Evolutionary conservation across 2,329 filamentous ascomycete genomes (phyloP).

Genomic region (Aspergillus ochraceus): DNA sequence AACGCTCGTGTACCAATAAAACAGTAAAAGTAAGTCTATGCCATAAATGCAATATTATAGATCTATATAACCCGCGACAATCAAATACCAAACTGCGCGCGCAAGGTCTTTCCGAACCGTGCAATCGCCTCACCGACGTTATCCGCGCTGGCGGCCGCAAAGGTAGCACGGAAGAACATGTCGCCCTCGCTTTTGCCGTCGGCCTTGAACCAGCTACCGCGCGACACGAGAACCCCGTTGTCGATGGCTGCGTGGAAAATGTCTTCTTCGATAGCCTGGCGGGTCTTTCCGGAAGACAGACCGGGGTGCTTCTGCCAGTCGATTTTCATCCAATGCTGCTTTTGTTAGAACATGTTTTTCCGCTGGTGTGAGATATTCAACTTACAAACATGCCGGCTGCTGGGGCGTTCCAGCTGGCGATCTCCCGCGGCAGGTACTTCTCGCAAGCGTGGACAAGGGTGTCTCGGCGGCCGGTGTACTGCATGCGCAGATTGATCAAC

Average conservation of each 20-base stretch:
- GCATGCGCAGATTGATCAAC: slow-evolving; percentile 76
- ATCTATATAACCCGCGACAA: neutral
- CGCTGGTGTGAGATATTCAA: slow-evolving; percentile 25
- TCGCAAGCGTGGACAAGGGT: slow-evolving; percentile 78
- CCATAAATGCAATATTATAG: neutral
- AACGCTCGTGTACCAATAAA: neutral
- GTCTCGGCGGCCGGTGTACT: slow-evolving; percentile 80
- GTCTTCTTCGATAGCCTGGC: slow-evolving; percentile 69
- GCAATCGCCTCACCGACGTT: slow-evolving; percentile 71
- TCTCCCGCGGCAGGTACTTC: slow-evolving; percentile 67
- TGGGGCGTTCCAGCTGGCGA: slow-evolving; percentile 78
- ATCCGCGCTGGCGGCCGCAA: slow-evolving; percentile 72
- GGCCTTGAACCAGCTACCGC: slow-evolving; percentile 89
- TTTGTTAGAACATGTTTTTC: neutral
- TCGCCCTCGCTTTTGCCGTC: slow-evolving; percentile 62
- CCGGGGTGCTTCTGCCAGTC: slow-evolving; percentile 49
- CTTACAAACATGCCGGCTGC: slow-evolving; percentile 92
- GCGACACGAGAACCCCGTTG: slow-evolving; percentile 75
- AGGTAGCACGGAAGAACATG: slow-evolving; percentile 88
- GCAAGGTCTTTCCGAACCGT: slow-evolving; percentile 74
- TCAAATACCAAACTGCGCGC: slow-evolving; percentile 57
- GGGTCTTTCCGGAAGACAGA: slow-evolving; percentile 36
- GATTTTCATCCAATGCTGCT: slow-evolving; percentile 49
- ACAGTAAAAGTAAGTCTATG: neutral
- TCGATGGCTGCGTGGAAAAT: slow-evolving; percentile 78